Percentiles rank a stretch among this genome's conserved stretches.
Conservation (phyloP, 2,329 filamentous ascomycete genomes). For the Xylogone sp. region DNA sequence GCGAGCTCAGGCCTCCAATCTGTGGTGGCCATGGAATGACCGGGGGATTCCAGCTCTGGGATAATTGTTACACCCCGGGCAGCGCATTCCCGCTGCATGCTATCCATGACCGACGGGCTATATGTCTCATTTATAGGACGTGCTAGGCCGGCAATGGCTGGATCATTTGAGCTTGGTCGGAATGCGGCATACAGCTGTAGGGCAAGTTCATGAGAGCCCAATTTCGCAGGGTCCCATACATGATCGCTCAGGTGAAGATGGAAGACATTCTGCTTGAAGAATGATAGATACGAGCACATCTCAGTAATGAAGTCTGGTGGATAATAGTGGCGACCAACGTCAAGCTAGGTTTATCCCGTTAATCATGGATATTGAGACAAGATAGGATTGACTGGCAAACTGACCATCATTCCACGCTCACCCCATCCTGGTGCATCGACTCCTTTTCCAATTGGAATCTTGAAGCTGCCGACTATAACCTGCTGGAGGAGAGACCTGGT, state of each 20-base stretch:
- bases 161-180: constrained; percentile 44
- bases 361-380: constrained; percentile 9
- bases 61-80: constrained; percentile 51
- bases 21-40: constrained; percentile 49
- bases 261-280: constrained; percentile 55
- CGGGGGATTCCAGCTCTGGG: constrained; percentile 55
- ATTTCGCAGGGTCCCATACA: constrained; percentile 42
- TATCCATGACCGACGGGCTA: constrained; percentile 43
- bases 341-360: constrained; percentile 33
- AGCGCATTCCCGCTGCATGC: constrained; percentile 46
- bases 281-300: constrained; percentile 53
- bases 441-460: constrained; percentile 36
- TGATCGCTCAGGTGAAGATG: constrained; percentile 56
- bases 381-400: background rate
- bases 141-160: constrained; percentile 43
- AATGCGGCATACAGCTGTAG: constrained; percentile 50
- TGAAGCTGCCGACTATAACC: constrained; percentile 32
- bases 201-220: constrained; percentile 35
- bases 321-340: constrained; percentile 52
- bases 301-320: constrained; percentile 48
- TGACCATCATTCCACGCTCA: constrained; percentile 40
- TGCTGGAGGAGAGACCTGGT: constrained; percentile 51
- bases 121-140: constrained; percentile 50
- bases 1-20: constrained; percentile 55
- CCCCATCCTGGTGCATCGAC: constrained; percentile 46